These are phyloP conservation scores for Candida labiduridarum DNA, from an alignment of 1,139 yeast species.

Conservation along the genomic window DNA sequence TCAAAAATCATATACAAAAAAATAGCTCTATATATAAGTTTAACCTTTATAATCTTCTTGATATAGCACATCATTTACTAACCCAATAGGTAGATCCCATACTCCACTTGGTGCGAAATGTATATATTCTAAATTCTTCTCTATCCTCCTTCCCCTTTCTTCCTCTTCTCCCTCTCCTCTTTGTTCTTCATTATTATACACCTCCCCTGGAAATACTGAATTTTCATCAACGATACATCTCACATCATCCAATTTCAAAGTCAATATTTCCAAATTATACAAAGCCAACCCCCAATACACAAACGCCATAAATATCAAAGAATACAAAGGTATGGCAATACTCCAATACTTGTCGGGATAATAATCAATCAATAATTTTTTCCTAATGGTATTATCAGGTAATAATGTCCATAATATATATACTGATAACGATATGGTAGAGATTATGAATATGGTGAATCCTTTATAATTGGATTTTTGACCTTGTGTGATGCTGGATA, in stretches of 20 bases:
- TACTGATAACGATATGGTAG: conserved; percentile 49
- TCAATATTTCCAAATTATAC: conserved; percentile 74
- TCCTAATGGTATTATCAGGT: conserved; percentile 54
- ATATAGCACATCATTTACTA: conserved; percentile 72
- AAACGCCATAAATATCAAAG: conserved; percentile 70
- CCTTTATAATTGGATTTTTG: conserved; percentile 71
- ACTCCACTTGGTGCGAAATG: conserved; percentile 75
- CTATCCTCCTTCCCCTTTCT: not conserved
- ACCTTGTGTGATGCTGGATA: conserved; percentile 45
- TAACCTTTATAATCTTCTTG: conserved; percentile 14
- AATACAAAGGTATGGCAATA: conserved; percentile 68
- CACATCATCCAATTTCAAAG: conserved; percentile 58
- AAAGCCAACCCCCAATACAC: conserved; percentile 68
- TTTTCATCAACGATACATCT: conserved; percentile 70
- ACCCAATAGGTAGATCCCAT: conserved; percentile 75
- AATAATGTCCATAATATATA: conserved; percentile 73
- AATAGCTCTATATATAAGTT: not conserved
- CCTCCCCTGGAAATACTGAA: conserved; percentile 50
- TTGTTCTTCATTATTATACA: too few species aligned
- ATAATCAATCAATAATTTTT: conserved; percentile 61
- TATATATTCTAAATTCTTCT: conserved; percentile 33
- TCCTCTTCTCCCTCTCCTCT: conserved; percentile 1
- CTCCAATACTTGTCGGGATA: conserved; percentile 93
- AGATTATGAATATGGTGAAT: conserved; percentile 71
- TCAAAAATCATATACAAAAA: not conserved